Percentiles rank a stretch among this genome's conserved stretches.
phyloP scores from a whole-genome alignment of 1,284 basidiomycete species.

The Blastosporella zonata region DNA sequence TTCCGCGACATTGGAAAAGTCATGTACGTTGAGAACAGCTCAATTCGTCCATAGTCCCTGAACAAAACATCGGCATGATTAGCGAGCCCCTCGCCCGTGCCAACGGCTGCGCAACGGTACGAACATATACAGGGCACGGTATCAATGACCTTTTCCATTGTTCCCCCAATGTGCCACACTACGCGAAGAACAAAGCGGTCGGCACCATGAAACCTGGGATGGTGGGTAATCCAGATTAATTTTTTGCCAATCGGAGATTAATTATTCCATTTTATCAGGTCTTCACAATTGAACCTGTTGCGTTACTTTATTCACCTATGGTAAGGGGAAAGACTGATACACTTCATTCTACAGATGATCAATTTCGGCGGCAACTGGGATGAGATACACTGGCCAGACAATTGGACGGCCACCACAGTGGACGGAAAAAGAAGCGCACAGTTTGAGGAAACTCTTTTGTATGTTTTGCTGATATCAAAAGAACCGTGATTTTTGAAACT shows the following conservation, averaged over 20 bases:
- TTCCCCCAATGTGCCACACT: constrained; percentile 78
- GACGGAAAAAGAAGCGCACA: constrained; percentile 92
- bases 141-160: constrained; percentile 83
- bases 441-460: constrained; percentile 92
- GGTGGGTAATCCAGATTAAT: constrained; percentile 39
- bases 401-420: constrained; percentile 91
- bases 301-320: constrained; percentile 20
- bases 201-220: constrained; percentile 85
- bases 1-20: constrained; percentile 81
- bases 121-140: constrained; percentile 90
- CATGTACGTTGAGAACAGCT: constrained; percentile 53
- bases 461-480: constrained; percentile 30
- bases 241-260: constrained; percentile 11
- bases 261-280: constrained; percentile 35
- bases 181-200: constrained; percentile 81
- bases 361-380: constrained; percentile 78
- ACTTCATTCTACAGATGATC: constrained; percentile 68
- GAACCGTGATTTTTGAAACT: background rate
- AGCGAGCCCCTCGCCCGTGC: constrained; percentile 82
- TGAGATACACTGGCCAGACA: constrained; percentile 81
- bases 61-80: constrained; percentile 2
- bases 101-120: constrained; percentile 81
- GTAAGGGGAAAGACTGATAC: constrained; percentile 7
- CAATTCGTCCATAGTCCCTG: background rate
- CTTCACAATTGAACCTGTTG: constrained; percentile 82